A percentile compares a stretch with the other conserved stretches of the same genome.
Conservation (phyloP, 495 filamentous ascomycete genomes). For the Podospora comata region DNA sequence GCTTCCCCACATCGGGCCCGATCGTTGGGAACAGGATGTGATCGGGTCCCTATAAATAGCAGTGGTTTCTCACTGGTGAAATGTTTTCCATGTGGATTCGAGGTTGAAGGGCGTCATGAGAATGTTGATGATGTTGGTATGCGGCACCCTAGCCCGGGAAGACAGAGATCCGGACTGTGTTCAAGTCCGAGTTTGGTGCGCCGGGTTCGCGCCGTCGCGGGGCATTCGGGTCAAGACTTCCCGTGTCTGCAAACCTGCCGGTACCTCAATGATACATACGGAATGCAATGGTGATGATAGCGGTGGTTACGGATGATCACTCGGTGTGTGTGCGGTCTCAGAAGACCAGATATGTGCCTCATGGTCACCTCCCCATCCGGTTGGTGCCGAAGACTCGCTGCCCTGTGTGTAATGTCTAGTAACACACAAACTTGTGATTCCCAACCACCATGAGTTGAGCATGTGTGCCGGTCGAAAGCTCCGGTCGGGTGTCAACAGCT, state of each 20-base stretch:
- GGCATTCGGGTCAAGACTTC: neutral
- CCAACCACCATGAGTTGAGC: neutral
- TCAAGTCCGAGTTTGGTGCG: neutral
- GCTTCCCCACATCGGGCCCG: conserved; percentile 8
- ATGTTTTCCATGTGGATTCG: neutral
- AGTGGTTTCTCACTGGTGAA: neutral
- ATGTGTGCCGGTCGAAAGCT: neutral
- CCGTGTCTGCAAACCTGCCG: neutral
- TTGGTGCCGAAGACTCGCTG: no score
- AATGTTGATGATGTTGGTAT: neutral
- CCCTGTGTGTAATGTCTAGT: neutral
- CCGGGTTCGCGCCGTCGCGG: neutral
- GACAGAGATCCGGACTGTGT: neutral
- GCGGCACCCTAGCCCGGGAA: neutral
- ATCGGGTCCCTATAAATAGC: conserved; percentile 7
- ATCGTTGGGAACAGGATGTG: conserved; percentile 4
- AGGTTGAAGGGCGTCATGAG: neutral
- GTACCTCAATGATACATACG: neutral
- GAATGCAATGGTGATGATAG: neutral
- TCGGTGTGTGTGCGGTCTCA: neutral
- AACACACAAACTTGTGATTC: neutral
- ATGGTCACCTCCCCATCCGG: neutral
- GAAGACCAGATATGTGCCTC: neutral
- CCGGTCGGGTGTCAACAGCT: neutral
- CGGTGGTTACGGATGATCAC: neutral